Percentiles rank a stretch among this genome's conserved stretches.
Conservation (phyloP, 805 yeast genomes). For the Maudiozyma turicensis region DNA sequence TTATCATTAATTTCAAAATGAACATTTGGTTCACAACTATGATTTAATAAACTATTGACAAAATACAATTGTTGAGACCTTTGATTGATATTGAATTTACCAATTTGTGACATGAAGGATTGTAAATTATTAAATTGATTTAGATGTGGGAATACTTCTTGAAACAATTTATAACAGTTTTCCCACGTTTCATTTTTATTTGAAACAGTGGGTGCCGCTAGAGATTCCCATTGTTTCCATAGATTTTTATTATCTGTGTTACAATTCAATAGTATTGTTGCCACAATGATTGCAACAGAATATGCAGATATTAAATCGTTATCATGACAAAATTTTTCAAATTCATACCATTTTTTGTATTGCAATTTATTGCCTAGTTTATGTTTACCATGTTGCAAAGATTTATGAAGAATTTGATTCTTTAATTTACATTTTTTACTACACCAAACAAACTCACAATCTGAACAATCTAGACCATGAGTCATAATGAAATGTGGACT, state of each 20-base stretch:
- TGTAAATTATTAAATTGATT: constrained; percentile 29
- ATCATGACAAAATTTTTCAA: constrained; percentile 52
- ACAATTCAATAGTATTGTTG: constrained; percentile 26
- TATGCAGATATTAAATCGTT: constrained; percentile 63
- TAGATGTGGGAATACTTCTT: constrained; percentile 35
- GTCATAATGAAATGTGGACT: constrained; percentile 25
- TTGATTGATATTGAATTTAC: constrained; percentile 68
- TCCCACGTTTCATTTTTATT: constrained; percentile 30
- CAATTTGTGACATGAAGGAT: constrained; percentile 54
- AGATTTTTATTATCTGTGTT: constrained; percentile 28
- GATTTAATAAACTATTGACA: constrained; percentile 64
- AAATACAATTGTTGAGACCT: constrained; percentile 53
- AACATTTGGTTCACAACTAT: constrained; percentile 66
- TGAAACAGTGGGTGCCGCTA: constrained; percentile 48
- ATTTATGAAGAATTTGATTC: constrained; percentile 40
- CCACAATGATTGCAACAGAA: constrained; percentile 49
- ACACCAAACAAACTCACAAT: constrained; percentile 66
- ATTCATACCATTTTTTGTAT: constrained; percentile 18
- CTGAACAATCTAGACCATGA: constrained; percentile 53
- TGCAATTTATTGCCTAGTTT: constrained; percentile 5
- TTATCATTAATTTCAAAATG: constrained; percentile 37
- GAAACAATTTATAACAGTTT: constrained; percentile 43
- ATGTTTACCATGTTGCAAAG: constrained; percentile 45
- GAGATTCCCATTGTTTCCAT: constrained; percentile 41
- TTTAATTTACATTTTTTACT: constrained; percentile 46